phyloP scores from a whole-genome alignment of 2,329 filamentous ascomycete species.

The Trichoderma koningii region DNA sequence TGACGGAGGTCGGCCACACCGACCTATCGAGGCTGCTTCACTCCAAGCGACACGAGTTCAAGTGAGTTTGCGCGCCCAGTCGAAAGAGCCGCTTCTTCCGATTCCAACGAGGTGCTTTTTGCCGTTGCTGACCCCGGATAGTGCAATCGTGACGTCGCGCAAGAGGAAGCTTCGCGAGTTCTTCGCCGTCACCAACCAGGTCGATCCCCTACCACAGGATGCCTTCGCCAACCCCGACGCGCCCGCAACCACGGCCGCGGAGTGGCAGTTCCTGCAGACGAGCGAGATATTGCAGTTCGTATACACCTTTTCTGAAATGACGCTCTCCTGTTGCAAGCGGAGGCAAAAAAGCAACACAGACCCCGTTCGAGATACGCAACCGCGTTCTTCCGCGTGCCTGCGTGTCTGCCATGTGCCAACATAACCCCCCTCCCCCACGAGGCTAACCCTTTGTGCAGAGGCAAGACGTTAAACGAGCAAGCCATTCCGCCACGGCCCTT shows the following conservation, averaged over 20 bases:
- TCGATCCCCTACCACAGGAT: slow-evolving; percentile 61
- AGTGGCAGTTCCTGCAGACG: slow-evolving; percentile 58
- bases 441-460: slow-evolving; percentile 37
- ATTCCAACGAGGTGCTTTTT: slow-evolving; percentile 50
- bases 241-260: slow-evolving; percentile 53
- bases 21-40: slow-evolving; percentile 67
- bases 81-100: slow-evolving; percentile 54
- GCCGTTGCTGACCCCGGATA: slow-evolving; percentile 51
- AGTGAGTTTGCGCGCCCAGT: slow-evolving; percentile 51
- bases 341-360: not conserved
- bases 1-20: slow-evolving; percentile 69
- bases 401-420: slow-evolving; percentile 4
- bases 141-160: slow-evolving; percentile 76
- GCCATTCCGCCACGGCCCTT: slow-evolving; percentile 54
- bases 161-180: slow-evolving; percentile 91
- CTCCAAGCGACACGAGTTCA: slow-evolving; percentile 64
- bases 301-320: not conserved
- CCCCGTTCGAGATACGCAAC: slow-evolving; percentile 6
- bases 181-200: slow-evolving; percentile 75
- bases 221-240: slow-evolving; percentile 60
- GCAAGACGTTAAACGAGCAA: slow-evolving; percentile 52
- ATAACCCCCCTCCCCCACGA: not conserved
- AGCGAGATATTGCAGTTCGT: slow-evolving; percentile 64
- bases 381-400: slow-evolving; percentile 25
- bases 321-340: too few species aligned